Conservation (phyloP, 2,329 filamentous ascomycete species). For the Parafenestella ontariensis region DNA sequence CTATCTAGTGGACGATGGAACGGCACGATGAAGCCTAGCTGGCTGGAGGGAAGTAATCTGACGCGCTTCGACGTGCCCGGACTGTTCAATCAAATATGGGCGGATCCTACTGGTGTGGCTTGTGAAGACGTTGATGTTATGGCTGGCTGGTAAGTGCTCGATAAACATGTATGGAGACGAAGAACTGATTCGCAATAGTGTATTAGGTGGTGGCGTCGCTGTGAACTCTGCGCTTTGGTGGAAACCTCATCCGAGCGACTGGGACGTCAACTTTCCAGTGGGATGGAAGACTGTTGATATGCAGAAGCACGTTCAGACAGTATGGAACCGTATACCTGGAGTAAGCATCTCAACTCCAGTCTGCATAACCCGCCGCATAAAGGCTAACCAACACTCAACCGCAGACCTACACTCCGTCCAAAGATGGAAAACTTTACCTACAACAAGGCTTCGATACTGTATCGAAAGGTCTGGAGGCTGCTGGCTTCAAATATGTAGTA, state of each 20-base stretch:
- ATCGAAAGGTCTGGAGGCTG: slow-evolving; percentile 61
- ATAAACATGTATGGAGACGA: background rate
- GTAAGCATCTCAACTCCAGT: slow-evolving; percentile 12
- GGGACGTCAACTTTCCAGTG: slow-evolving; percentile 72
- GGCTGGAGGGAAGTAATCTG: slow-evolving; percentile 67
- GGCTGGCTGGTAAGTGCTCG: slow-evolving; percentile 62
- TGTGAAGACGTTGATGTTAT: slow-evolving; percentile 73
- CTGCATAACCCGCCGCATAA: background rate
- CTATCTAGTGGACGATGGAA: slow-evolving; percentile 67
- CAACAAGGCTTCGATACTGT: slow-evolving; percentile 69
- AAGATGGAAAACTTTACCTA: slow-evolving; percentile 68
- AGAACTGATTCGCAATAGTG: slow-evolving; percentile 24
- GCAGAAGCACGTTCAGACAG: slow-evolving; percentile 61
- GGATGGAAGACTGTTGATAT: slow-evolving; percentile 73
- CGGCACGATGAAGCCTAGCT: slow-evolving; percentile 64
- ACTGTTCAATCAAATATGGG: slow-evolving; percentile 72
- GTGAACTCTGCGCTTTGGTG: slow-evolving; percentile 72
- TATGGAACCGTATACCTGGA: slow-evolving; percentile 68
- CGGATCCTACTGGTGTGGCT: slow-evolving; percentile 64
- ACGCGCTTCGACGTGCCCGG: slow-evolving; percentile 75
- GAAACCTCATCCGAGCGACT: slow-evolving; percentile 68
- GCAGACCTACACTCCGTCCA: slow-evolving; percentile 68
- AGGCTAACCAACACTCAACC: background rate
- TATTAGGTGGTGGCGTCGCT: slow-evolving; percentile 70
- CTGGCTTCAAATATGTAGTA: slow-evolving; percentile 67